phyloP scores from a whole-genome alignment of 495 filamentous ascomycete species.

The Penicillium pulvis region DNA sequence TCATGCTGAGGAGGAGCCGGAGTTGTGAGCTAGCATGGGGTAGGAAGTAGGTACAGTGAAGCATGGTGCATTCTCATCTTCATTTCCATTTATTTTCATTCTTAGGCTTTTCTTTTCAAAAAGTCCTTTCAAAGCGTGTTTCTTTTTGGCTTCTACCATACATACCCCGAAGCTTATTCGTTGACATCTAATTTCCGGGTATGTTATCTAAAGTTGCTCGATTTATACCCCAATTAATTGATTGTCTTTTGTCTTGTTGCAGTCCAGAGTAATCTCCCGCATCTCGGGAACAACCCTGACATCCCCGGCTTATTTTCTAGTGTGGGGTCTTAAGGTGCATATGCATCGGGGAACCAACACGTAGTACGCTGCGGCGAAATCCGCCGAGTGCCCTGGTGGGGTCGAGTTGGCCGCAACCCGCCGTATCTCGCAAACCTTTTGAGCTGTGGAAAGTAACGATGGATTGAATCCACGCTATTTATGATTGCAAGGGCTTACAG shows the following conservation, averaged over 20 bases:
- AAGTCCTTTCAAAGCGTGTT: no score
- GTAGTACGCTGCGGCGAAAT: slow-evolving; percentile 7
- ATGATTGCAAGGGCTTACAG: no score
- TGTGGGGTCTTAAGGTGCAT: background rate
- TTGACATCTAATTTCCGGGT: background rate
- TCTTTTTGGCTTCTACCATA: no score
- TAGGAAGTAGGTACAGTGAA: background rate
- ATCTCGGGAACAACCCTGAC: background rate
- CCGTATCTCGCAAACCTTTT: background rate
- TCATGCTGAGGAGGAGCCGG: slow-evolving; percentile 51
- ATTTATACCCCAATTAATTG: background rate
- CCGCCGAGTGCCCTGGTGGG: slow-evolving; percentile 8
- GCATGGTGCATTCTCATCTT: background rate
- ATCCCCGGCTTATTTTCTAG: background rate
- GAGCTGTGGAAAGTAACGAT: no score
- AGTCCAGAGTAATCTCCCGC: background rate
- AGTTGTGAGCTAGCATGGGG: slow-evolving; percentile 37
- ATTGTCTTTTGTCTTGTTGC: background rate
- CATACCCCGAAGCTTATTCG: background rate
- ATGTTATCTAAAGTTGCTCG: no score
- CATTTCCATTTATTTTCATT: background rate
- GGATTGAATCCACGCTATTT: no score
- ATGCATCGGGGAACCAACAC: background rate
- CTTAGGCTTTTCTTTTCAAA: background rate
- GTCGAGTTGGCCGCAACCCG: slow-evolving; percentile 11